Conservation (phyloP, 2,329 filamentous ascomycete genomes). For the Ceratocystis lukuohia region DNA sequence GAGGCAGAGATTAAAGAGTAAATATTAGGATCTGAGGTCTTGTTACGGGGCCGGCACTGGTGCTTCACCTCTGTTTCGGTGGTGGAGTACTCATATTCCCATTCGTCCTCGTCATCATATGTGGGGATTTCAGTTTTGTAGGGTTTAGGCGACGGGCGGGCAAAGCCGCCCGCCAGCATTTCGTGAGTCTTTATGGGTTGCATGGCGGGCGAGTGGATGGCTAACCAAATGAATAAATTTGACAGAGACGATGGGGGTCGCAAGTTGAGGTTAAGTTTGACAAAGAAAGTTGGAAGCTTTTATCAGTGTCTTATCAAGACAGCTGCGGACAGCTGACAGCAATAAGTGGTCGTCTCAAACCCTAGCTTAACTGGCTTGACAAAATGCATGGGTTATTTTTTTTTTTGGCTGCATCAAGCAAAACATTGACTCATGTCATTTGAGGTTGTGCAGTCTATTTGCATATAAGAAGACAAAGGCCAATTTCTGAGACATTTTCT, state of each 20-base stretch:
- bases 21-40: not conserved
- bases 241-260: not conserved
- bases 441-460: not conserved
- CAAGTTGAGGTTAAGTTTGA: not conserved
- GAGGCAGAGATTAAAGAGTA: not conserved
- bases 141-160: conserved; percentile 9
- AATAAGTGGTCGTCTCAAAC: not conserved
- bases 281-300: not conserved
- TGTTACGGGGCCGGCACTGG: not conserved
- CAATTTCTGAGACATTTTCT: not conserved
- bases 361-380: not conserved
- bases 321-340: not conserved
- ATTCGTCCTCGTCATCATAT: conserved; percentile 41
- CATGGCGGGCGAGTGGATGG: not conserved
- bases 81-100: conserved; percentile 54
- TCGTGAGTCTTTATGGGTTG: conserved; percentile 14
- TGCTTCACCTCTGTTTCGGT: conserved; percentile 45
- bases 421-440: conserved; percentile 10
- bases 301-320: not conserved
- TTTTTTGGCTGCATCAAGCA: not conserved
- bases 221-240: too few species aligned
- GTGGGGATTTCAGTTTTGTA: conserved; percentile 15
- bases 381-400: not conserved
- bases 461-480: not conserved
- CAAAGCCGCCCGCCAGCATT: conserved; percentile 15